Evolutionary conservation across 306 rosid species (phyloP), one percentile per base, ranked within the genome.

Genomic region (Rosa multiflora): DNA sequence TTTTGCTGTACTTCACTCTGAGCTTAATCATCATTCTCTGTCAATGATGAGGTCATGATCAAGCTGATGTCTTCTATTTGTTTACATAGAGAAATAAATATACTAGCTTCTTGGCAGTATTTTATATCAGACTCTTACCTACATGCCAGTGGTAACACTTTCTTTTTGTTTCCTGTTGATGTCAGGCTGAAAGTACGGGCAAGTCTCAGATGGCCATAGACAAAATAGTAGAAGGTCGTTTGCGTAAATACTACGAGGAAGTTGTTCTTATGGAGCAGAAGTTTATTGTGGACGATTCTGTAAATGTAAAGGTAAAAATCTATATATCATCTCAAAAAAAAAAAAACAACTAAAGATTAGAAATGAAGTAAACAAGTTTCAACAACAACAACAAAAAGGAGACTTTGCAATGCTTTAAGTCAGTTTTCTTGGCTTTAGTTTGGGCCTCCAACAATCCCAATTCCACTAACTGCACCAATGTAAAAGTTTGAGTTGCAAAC

Each of bases 191-290:
- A 85, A 81, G 92, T 73, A 86, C 95, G 55, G 97, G 95, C 53
- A 94, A 91, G 88, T 15, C 97, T 78, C 92, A 88, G 79, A 91
- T 91, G 90, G 93, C 98, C 79, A 84, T 94, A 73, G 93, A 91
- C 43, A 94, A 92, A 86, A 94, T 94, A 87, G 98, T 94, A 62
- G 98, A 94, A 84, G 98, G 98, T 59, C 94, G 97, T 17, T 69
- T 91, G 46, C 94, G 93, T 78, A 94, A 94, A 83, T 94, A 91
- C 87, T 86, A 89, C 70, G 98, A 92, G 83, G 97, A 94, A 63
- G 97, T 92, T 64, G 98, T 94, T 72, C 92, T 94, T 61, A 70
- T 91, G 92, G 95, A 94, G 82, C 98, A 94, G 78, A 94, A 91
- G 81, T 94, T 91, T 82, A 82, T 94, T 70, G 74, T 91, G 79